These are phyloP conservation scores for Coemansia sp. DNA, from an alignment of 192 early-diverging fungal species.

Conservation along the genomic window DNA sequence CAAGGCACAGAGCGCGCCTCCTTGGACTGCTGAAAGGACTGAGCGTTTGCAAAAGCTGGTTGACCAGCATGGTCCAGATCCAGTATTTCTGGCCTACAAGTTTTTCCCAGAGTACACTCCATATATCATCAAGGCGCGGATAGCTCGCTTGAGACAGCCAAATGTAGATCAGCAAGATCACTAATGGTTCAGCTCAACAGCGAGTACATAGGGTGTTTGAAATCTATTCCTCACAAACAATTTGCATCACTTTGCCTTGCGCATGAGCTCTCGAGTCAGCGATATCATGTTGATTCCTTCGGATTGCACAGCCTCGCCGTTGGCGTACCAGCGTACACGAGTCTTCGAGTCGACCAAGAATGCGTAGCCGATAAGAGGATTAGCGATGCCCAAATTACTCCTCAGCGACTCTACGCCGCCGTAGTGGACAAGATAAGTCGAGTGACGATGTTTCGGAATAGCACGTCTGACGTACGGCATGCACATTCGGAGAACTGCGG, in stretches of 20 bases:
- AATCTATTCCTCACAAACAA: not conserved
- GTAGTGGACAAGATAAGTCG: slow-evolving; percentile 43
- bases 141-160: not conserved
- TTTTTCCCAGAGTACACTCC: slow-evolving; percentile 50
- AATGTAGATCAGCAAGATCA: not conserved
- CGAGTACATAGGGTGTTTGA: not conserved
- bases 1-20: slow-evolving; percentile 26
- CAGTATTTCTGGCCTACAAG: slow-evolving; percentile 38
- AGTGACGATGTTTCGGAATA: slow-evolving; percentile 35
- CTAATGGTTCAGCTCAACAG: not conserved
- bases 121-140: not conserved
- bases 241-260: slow-evolving; percentile 16
- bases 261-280: slow-evolving; percentile 34
- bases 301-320: slow-evolving; percentile 42
- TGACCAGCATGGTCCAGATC: slow-evolving; percentile 30
- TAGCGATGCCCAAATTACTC: slow-evolving; percentile 49
- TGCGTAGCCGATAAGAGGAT: slow-evolving; percentile 53
- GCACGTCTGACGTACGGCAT: slow-evolving; percentile 34
- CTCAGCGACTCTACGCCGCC: slow-evolving; percentile 48
- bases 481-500: slow-evolving; percentile 38
- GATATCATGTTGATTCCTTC: slow-evolving; percentile 39
- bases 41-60: slow-evolving; percentile 11
- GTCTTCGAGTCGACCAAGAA: slow-evolving; percentile 48
- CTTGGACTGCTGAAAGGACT: slow-evolving; percentile 17
- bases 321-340: slow-evolving; percentile 57